Evolutionary conservation across 257 asterid species (phyloP).

Genomic region (Fraxinus excelsior): DNA sequence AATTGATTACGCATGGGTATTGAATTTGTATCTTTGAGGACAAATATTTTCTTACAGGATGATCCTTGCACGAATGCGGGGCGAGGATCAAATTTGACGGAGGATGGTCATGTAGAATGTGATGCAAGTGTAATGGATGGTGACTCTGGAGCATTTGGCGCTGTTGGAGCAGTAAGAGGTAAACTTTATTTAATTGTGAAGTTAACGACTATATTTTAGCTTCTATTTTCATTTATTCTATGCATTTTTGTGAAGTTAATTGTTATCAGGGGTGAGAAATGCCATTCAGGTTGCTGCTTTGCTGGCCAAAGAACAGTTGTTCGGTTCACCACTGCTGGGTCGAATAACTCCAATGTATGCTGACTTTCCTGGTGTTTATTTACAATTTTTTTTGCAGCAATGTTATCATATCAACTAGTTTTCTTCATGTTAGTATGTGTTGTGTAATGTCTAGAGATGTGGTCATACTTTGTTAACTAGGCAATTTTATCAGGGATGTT

Average conservation of each 20-base stretch:
- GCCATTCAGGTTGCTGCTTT: constrained; percentile 80
- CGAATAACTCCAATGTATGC: constrained; percentile 91
- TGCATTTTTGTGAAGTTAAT: constrained; percentile 65
- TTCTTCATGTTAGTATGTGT: not conserved
- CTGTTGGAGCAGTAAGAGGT: constrained; percentile 98
- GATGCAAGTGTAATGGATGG: constrained; percentile 98
- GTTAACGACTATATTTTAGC: constrained; percentile 16
- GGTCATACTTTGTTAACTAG: not conserved
- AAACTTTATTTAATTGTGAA: constrained; percentile 16
- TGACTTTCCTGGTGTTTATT: constrained; percentile 22
- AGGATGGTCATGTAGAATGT: constrained; percentile 90
- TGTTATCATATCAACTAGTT: not conserved
- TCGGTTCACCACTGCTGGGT: constrained; percentile 78
- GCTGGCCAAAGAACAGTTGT: constrained; percentile 85
- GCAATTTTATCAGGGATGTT: not conserved
- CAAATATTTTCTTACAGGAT: constrained; percentile 49
- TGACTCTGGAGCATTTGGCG: constrained; percentile 84
- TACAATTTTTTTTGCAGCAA: not conserved
- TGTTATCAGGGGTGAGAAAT: constrained; percentile 87
- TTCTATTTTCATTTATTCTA: constrained; percentile 42
- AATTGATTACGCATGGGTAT: not conserved
- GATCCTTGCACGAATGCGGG: constrained; percentile 97
- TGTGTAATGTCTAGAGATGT: not conserved
- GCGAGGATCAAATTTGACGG: constrained; percentile 89
- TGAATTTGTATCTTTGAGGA: constrained; percentile 14